These are phyloP conservation scores for Tolypocladium endophyticum DNA, from an alignment of 2,329 filamentous ascomycete genomes.

Conservation along the genomic window DNA sequence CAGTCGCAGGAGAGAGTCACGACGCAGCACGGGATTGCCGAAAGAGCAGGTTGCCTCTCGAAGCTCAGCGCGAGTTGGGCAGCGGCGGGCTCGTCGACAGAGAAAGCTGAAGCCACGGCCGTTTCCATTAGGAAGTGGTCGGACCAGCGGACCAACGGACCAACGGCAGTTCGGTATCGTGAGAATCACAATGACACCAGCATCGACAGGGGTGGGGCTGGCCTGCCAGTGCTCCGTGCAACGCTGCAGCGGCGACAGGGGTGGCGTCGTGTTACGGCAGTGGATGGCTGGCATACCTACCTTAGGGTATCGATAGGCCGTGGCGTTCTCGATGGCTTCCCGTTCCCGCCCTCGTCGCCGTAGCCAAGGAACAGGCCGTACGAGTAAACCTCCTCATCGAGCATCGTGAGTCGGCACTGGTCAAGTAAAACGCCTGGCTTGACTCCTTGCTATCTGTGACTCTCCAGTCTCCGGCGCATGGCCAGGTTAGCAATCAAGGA, in stretches of 20 bases:
- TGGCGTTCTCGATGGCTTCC: not conserved
- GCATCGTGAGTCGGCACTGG: not conserved
- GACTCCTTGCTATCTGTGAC: not conserved
- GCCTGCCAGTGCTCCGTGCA: not conserved
- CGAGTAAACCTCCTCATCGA: not conserved
- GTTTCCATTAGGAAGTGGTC: not conserved
- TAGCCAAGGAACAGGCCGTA: not conserved
- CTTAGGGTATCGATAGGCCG: not conserved
- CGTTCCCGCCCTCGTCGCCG: not conserved
- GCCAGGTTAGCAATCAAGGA: not conserved
- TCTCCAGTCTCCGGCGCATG: not conserved
- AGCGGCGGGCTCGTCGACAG: not conserved
- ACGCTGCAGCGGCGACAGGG: not conserved
- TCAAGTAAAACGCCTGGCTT: not conserved
- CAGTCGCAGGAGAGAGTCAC: not conserved
- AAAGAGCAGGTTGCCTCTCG: not conserved
- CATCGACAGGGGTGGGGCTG: not conserved
- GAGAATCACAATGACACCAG: not conserved
- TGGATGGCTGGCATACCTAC: not conserved
- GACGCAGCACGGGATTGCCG: not conserved
- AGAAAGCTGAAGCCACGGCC: not conserved
- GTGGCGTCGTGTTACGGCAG: not conserved
- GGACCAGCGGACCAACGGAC: not conserved
- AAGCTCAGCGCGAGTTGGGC: no score
- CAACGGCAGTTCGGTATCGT: not conserved